Percentiles rank a stretch among this genome's conserved stretches.
Evolutionary conservation across 2,329 filamentous ascomycete genomes (phyloP).

Genomic region (Zasmidium angulare): DNA sequence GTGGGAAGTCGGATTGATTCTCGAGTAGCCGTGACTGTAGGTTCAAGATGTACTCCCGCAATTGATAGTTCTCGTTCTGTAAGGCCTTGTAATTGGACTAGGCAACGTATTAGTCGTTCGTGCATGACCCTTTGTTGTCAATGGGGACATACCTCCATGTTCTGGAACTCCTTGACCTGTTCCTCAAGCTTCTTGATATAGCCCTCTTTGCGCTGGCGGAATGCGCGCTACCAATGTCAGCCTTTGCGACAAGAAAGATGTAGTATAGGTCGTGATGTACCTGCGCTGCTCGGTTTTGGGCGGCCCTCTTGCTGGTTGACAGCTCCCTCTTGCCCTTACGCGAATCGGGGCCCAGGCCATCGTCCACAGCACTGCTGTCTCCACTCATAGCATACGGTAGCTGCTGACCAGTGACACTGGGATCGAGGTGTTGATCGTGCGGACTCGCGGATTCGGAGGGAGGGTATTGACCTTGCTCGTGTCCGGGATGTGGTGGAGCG

Average conservation of each 20-base stretch:
- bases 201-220: conserved; percentile 94
- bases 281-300: conserved; percentile 95
- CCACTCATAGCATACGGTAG: conserved; percentile 48
- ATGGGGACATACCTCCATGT: conserved; percentile 55
- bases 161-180: conserved; percentile 78
- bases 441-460: conserved; percentile 41
- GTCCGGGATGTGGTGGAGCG: conserved; percentile 24
- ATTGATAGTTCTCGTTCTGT: conserved; percentile 82
- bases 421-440: conserved; percentile 56
- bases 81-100: conserved; percentile 66
- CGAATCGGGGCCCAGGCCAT: conserved; percentile 47
- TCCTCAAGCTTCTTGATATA: conserved; percentile 98
- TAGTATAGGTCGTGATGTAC: conserved; percentile 53
- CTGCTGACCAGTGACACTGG: conserved; percentile 54
- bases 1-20: conserved; percentile 77
- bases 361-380: conserved; percentile 45
- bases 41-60: conserved; percentile 86
- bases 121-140: background rate
- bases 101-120: background rate
- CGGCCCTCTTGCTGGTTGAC: conserved; percentile 92
- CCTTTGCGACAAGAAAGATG: background rate
- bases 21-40: conserved; percentile 86
- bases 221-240: conserved; percentile 69
- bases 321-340: conserved; percentile 86
- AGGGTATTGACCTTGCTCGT: conserved; percentile 39